Conservation (phyloP, 2,329 filamentous ascomycete species). For the Aspergillus ochraceus region DNA sequence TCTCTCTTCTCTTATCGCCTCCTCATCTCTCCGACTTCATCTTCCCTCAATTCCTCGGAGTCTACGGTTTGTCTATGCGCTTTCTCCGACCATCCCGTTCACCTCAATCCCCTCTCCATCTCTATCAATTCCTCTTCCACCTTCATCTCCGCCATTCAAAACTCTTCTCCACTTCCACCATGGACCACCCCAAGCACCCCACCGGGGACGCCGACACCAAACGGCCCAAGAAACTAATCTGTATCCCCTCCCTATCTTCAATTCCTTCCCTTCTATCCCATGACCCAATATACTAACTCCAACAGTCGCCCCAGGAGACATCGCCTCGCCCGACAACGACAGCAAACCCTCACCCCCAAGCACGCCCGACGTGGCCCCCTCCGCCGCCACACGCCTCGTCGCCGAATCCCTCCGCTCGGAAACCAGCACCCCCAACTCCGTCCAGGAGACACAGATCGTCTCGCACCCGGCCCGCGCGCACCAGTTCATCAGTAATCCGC, state of each 20-base stretch:
- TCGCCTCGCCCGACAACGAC: slow-evolving; percentile 23
- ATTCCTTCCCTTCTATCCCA: no score
- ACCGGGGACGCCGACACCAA: slow-evolving; percentile 14
- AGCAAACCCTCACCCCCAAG: slow-evolving; percentile 16
- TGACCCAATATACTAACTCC: not conserved
- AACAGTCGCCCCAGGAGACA: slow-evolving; percentile 46
- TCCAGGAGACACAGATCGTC: slow-evolving; percentile 33
- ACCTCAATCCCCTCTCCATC: not conserved
- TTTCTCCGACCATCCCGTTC: not conserved
- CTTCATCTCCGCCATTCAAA: not conserved
- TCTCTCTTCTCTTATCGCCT: not conserved
- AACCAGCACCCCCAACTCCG: slow-evolving; percentile 37
- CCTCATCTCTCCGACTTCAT: not conserved
- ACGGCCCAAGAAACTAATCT: slow-evolving; percentile 44
- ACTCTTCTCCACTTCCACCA: not conserved
- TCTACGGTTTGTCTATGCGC: slow-evolving; percentile 4
- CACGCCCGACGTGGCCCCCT: slow-evolving; percentile 12
- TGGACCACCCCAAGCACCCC: not conserved
- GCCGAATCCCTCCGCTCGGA: slow-evolving; percentile 30
- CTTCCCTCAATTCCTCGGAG: not conserved
- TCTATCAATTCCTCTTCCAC: not conserved
- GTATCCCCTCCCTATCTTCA: slow-evolving; percentile 19
- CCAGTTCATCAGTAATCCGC: slow-evolving; percentile 45
- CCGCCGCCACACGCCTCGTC: slow-evolving; percentile 9
- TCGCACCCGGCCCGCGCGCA: slow-evolving; percentile 42